Percentiles rank a stretch among this genome's conserved stretches.
Evolutionary conservation across 176 grass and related monocot genomes (phyloP).

Genomic region (Themeda triandra): DNA sequence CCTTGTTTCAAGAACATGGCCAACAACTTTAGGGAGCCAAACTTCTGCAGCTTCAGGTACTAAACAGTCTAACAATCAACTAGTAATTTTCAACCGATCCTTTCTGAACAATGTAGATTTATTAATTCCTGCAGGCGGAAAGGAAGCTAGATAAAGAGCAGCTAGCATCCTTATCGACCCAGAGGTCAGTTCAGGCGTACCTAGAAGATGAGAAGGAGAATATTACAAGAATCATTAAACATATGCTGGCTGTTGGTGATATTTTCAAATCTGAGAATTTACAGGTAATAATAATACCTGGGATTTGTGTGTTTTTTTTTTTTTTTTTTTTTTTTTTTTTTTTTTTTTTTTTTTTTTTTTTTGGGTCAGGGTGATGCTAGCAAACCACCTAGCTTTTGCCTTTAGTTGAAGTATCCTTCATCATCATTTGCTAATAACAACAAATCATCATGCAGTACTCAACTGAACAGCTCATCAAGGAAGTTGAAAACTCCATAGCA

Average conservation of each 20-base stretch:
- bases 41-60: conserved; percentile 61
- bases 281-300: conserved; percentile 48
- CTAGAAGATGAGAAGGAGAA: conserved; percentile 75
- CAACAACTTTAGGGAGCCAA: conserved; percentile 79
- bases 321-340: too few species aligned
- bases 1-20: conserved; percentile 97
- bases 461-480: conserved; percentile 79
- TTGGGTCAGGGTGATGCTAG: not conserved
- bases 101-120: conserved; percentile 22
- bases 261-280: conserved; percentile 96
- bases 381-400: not conserved
- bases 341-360: too few species aligned
- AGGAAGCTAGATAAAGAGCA: conserved; percentile 85
- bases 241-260: conserved; percentile 89
- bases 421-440: conserved; percentile 19
- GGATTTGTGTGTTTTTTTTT: too few species aligned
- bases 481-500: conserved; percentile 72
- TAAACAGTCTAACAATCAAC: not conserved
- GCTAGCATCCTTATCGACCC: conserved; percentile 65
- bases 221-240: conserved; percentile 81
- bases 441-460: conserved; percentile 61
- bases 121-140: conserved; percentile 58
- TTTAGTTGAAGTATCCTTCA: not conserved
- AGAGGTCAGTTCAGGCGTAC: conserved; percentile 68
- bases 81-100: conserved; percentile 16